These are phyloP conservation scores for Cyanidioschyzon merolae DNA, from an alignment of 23 red algal genomes.

Conservation along the genomic window DNA sequence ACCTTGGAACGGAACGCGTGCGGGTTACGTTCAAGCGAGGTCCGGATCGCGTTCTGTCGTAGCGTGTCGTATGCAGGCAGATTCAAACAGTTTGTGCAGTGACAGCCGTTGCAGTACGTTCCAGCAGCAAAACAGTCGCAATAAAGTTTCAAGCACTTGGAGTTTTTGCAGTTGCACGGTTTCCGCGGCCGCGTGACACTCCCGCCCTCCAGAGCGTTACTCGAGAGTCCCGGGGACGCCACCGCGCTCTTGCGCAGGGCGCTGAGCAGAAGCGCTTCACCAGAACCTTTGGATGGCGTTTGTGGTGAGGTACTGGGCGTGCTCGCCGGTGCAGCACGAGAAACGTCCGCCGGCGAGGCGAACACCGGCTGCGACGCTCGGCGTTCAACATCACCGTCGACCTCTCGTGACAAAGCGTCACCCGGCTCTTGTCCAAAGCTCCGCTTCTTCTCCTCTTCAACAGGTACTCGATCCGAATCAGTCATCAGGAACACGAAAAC, in stretches of 20 bases:
- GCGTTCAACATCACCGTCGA: no score
- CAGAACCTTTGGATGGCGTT: no score
- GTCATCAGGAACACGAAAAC: not conserved
- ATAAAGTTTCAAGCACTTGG: conserved; percentile 80
- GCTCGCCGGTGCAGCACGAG: no score
- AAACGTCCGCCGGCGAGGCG: no score
- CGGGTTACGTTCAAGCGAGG: conserved; percentile 62
- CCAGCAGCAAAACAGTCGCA: conserved; percentile 91
- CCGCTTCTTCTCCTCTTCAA: not conserved
- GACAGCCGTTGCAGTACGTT: conserved; percentile 52
- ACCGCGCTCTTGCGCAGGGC: not conserved
- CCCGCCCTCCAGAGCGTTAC: not conserved
- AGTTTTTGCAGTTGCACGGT: conserved; percentile 53
- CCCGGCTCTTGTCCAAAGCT: no score
- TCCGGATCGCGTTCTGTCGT: conserved; percentile 36
- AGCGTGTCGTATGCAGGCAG: conserved; percentile 26
- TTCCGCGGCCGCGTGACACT: not conserved
- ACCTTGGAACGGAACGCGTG: conserved; percentile 82
- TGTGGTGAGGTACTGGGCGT: no score
- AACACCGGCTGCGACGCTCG: no score
- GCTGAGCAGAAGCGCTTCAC: no score
- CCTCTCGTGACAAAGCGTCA: no score
- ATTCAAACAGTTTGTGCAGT: conserved; percentile 76
- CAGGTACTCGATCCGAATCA: not conserved
- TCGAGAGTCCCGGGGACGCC: not conserved